Conservation (phyloP, 2,329 filamentous ascomycete genomes). For the Septoria linicola region DNA sequence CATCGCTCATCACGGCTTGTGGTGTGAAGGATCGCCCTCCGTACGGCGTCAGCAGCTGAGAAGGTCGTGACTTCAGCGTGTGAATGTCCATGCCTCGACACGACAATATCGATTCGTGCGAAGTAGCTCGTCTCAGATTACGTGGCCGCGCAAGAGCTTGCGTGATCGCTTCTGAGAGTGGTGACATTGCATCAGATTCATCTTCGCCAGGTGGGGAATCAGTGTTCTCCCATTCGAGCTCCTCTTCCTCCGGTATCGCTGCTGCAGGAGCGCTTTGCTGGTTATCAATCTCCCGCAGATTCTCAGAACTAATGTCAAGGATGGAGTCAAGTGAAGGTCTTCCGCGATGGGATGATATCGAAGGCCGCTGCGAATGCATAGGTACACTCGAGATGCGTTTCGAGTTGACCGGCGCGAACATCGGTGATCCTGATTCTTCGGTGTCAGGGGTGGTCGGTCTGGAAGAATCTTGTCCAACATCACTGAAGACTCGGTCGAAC, state of each 20-base stretch:
- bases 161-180: slow-evolving; percentile 31
- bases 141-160: slow-evolving; percentile 37
- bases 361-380: slow-evolving; percentile 27
- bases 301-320: slow-evolving; percentile 35
- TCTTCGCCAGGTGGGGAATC: slow-evolving; percentile 18
- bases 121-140: slow-evolving; percentile 63
- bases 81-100: slow-evolving; percentile 87
- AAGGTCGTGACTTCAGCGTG: slow-evolving; percentile 67
- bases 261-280: slow-evolving; percentile 23
- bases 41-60: slow-evolving; percentile 65
- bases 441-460: slow-evolving; percentile 81
- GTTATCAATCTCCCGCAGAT: slow-evolving; percentile 28
- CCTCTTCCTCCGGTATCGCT: slow-evolving; percentile 35
- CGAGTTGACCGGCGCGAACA: slow-evolving; percentile 60
- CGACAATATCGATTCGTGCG: slow-evolving; percentile 87
- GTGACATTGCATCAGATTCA: slow-evolving; percentile 23
- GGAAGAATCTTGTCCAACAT: slow-evolving; percentile 62
- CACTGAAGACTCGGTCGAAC: slow-evolving; percentile 70
- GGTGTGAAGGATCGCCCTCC: slow-evolving; percentile 49
- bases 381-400: slow-evolving; percentile 56
- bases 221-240: slow-evolving; percentile 32
- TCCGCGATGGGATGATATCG: slow-evolving; percentile 21
- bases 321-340: slow-evolving; percentile 33
- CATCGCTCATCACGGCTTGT: slow-evolving; percentile 45
- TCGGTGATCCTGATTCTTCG: slow-evolving; percentile 56